A percentile compares a stretch with the other conserved stretches of the same genome.
Evolutionary conservation across 352 stramenopile species (phyloP).

Genomic region (Labyrinthula sp.): DNA sequence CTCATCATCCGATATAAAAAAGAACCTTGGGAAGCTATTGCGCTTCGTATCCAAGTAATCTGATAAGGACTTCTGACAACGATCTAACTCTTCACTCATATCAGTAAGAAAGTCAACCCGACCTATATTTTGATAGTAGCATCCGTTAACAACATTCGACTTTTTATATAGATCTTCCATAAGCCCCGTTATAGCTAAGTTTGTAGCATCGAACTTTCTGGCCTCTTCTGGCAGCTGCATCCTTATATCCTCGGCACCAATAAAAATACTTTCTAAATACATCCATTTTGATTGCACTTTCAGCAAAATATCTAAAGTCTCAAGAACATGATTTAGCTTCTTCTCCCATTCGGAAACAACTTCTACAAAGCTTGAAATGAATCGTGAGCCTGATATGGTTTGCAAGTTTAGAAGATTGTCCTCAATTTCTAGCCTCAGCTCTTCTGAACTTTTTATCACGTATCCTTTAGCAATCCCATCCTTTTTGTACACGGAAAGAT

Average conservation of each 20-base stretch:
- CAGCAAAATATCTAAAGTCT: constrained; percentile 96
- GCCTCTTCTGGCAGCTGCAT: constrained; percentile 92
- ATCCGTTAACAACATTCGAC: constrained; percentile 80
- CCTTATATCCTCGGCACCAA: constrained; percentile 80
- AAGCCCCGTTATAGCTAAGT: constrained; percentile 89
- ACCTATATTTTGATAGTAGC: constrained; percentile 42
- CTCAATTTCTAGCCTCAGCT: constrained; percentile 96
- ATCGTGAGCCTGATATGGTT: constrained; percentile 95
- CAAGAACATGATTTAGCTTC: constrained; percentile 80
- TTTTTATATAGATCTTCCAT: constrained; percentile 90
- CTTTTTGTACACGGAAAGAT: constrained; percentile 70
- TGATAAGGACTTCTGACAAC: constrained; percentile 95
- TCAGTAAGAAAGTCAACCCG: constrained; percentile 57
- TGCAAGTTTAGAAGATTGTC: constrained; percentile 92
- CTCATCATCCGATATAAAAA: constrained; percentile 99
- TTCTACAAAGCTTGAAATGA: constrained; percentile 93
- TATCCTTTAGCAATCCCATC: constrained; percentile 65
- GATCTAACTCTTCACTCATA: constrained; percentile 84
- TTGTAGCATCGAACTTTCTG: constrained; percentile 88
- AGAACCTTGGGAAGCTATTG: constrained; percentile 72
- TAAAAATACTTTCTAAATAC: constrained; percentile 97
- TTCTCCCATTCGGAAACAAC: constrained; percentile 89
- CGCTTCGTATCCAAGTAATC: constrained; percentile 97
- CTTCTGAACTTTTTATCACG: constrained; percentile 81
- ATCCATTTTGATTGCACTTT: constrained; percentile 97